Base-by-base conservation (phyloP, 2,329 filamentous ascomycete genomes). In the Beauveria caledonica region DNA sequence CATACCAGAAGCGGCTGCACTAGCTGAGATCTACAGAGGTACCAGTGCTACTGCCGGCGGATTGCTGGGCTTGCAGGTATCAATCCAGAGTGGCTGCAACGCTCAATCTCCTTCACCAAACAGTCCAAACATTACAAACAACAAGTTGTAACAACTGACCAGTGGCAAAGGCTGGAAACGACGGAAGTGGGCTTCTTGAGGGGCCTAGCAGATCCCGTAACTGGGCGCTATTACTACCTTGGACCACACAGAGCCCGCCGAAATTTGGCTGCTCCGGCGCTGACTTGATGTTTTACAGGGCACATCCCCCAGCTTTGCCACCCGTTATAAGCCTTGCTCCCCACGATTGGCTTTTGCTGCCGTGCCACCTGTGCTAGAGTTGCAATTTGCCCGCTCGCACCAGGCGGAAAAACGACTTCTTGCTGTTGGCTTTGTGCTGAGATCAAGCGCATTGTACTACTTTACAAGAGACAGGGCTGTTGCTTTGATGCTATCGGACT, bases 271-370 rank as follows among this genome's bases (percentile, higher is more conserved):
- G 46, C 44, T 8, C 17, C 5, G 46, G 25, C 46, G 33, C 33
- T 36, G 13, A 36, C 13, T 36, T 15, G 33, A 36, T 13, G 11
- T 15, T 36, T 13, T 50, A 33, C 48, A 56, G 51, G 23, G 55
- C 55, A 50, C 33, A 59, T 59, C 56, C 48, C 56, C 56, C 56
- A 59, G 56, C 56, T 59, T 59, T 59, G 46, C 56, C 56, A 59
- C 56, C 46, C 6, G 10, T 15, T n/a, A 19, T 42, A 42, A 44
- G 45, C 56, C 56, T 52, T 44, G 21, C 46, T 45, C 56, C 56
- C 46, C 48, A 25, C 48, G 56, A 59, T 59, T 52, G 40, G 29
- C 44, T 19, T 49, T 59, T 25, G 45, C 29, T 17, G 45, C 21
- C 25, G 25, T 44, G 36, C 25, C 3, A 17, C 44, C 44, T 40